phyloP scores from a whole-genome alignment of 495 filamentous ascomycete genomes.

The Neurospora sp. region DNA sequence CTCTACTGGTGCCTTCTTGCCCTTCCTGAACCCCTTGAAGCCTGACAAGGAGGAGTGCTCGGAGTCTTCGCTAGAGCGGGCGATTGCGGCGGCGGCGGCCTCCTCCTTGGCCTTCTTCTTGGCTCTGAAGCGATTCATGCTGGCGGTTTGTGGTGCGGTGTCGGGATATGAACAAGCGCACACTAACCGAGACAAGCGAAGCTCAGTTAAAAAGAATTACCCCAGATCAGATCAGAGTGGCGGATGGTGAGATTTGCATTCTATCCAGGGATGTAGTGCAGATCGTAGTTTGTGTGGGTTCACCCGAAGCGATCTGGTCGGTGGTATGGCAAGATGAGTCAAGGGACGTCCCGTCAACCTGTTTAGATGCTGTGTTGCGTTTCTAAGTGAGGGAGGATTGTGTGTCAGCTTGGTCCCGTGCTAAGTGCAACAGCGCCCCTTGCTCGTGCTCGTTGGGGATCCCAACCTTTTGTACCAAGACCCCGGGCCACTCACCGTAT shows the following conservation, averaged over 20 bases:
- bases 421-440: not conserved
- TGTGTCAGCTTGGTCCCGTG: not conserved
- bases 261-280: not conserved
- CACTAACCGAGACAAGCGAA: not conserved
- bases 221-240: not conserved
- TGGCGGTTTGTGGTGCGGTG: conserved; percentile 2
- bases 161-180: not conserved
- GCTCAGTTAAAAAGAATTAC: not conserved
- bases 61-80: conserved; percentile 40
- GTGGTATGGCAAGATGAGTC: not conserved
- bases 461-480: not conserved
- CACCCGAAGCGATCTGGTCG: not conserved
- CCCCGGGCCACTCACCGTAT: not conserved
- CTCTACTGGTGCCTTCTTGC: conserved; percentile 47
- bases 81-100: conserved; percentile 28
- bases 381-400: not conserved
- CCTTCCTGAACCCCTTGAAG: conserved; percentile 47
- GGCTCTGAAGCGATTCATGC: conserved; percentile 67
- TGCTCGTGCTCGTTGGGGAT: not conserved
- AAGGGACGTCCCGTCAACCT: not conserved
- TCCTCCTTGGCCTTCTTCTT: conserved; percentile 60
- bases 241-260: not conserved
- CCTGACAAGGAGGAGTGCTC: conserved; percentile 32
- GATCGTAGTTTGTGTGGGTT: not conserved
- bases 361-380: not conserved